Evolutionary conservation across 2,329 filamentous ascomycete genomes (phyloP), one percentile per base, ranked within the genome.

Genomic region (Drechmeria coniospora): DNA sequence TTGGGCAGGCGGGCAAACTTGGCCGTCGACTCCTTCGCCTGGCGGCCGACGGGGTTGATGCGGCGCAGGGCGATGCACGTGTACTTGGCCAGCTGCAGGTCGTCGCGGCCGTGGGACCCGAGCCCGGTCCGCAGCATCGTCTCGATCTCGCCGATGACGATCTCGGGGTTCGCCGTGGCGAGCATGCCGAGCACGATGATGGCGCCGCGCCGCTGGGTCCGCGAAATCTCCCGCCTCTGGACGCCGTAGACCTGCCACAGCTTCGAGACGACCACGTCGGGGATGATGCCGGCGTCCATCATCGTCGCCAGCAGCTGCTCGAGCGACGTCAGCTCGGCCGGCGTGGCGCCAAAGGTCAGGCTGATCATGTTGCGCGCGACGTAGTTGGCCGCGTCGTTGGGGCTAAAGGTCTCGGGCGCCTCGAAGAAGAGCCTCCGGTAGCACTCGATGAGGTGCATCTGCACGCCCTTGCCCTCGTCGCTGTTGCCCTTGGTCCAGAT

Each of bases 401-500:
- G 61, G 32, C 68, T 82, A 56, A 93, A 94, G 4, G 75, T 75
- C 34, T 84, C 82, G 0, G 90, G 90, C 0, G 92, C 86, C 46
- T 93, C 83, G 43, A 98, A 98, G 56, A 95, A 98, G 1, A 98
- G 69, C 13, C 82, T 75, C 47, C 80, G 90, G 61, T 98, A 98
- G 51, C 83, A 93, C 41, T 98, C 90, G 39, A 98, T 93, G 17
- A 98, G 65, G 53, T 98, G 90, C 2, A 80, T 81, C 49, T 98
- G 92, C 2, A 98, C 86, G 31, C 90, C 90, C 57, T 95, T 98
- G 43, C 92, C 90, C 62, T 98, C 92, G 45, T 98, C 90, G 43
- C 84, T 95, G 56, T 95, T 98, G 41, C 90, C 87, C 57, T 98
- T 98, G 37, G 90, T 98, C 90, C 90, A 98, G 51, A 98, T 98